Conservation (phyloP, 306 rosid genomes). For the Cucurbita pepo region DNA sequence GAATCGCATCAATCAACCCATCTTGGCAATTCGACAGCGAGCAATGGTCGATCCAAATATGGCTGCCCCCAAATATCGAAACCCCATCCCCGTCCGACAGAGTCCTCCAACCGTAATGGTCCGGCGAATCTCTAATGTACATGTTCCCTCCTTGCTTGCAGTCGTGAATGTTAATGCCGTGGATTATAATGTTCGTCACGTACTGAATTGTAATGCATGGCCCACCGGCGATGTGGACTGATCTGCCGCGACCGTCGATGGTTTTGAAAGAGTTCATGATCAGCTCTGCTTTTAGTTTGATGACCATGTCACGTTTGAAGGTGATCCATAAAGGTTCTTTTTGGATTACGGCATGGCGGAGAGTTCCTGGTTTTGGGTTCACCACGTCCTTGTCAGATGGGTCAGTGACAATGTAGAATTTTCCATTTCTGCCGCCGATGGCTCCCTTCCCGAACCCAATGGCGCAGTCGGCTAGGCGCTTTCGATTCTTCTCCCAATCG, state of each 20-base stretch:
- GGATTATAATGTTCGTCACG: constrained; percentile 63
- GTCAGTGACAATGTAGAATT: constrained; percentile 57
- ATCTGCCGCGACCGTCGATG: constrained; percentile 69
- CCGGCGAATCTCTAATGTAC: constrained; percentile 66
- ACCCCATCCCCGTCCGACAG: constrained; percentile 77
- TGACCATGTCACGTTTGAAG: constrained; percentile 62
- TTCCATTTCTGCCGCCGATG: constrained; percentile 76
- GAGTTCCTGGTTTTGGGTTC: constrained; percentile 66
- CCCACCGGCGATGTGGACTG: constrained; percentile 80
- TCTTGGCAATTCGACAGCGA: constrained; percentile 58
- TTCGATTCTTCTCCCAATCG: constrained; percentile 58
- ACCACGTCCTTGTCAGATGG: constrained; percentile 47
- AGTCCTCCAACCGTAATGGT: constrained; percentile 76
- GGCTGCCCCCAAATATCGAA: constrained; percentile 75
- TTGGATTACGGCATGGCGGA: constrained; percentile 64
- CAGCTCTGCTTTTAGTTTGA: constrained; percentile 50
- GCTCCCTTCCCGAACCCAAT: constrained; percentile 81
- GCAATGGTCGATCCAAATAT: constrained; percentile 87
- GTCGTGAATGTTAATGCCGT: constrained; percentile 72
- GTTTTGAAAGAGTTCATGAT: constrained; percentile 82
- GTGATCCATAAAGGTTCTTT: constrained; percentile 70
- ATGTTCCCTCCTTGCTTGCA: constrained; percentile 72
- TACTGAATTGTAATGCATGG: constrained; percentile 84
- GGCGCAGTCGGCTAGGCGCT: constrained; percentile 58
- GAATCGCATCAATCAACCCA: constrained; percentile 73